A percentile compares a stretch with the other conserved stretches of the same genome.
Evolutionary conservation across 2,329 filamentous ascomycete genomes (phyloP).

Genomic region (Penicillium sp.): DNA sequence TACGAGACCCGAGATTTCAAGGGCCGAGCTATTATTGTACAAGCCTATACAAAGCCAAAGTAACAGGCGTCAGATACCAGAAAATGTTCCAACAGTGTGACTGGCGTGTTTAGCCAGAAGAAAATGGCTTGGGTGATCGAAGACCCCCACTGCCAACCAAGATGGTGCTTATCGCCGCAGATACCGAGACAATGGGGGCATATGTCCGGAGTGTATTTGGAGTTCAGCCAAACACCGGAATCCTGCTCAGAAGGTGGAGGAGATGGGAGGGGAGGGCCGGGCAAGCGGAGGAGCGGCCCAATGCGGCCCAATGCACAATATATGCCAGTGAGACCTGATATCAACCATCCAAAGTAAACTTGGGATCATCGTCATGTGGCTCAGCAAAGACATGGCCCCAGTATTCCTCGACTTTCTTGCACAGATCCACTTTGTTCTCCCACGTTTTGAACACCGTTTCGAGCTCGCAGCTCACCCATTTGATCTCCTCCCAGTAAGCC

Average conservation of each 20-base stretch:
- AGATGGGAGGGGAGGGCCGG: not conserved
- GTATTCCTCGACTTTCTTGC: constrained; percentile 34
- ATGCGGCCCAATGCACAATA: not conserved
- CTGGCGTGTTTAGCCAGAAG: not conserved
- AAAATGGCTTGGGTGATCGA: not conserved
- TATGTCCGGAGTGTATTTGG: not conserved
- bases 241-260: not conserved
- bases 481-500: constrained; percentile 44
- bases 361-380: constrained; percentile 34
- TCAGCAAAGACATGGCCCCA: constrained; percentile 39
- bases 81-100: not conserved
- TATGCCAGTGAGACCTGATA: not conserved
- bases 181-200: not conserved
- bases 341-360: constrained; percentile 30
- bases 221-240: not conserved
- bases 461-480: constrained; percentile 41
- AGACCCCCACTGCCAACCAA: not conserved
- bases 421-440: constrained; percentile 33
- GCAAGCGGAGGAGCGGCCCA: not conserved
- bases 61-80: not conserved
- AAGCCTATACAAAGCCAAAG: not conserved
- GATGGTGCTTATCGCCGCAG: not conserved
- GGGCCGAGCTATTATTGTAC: not conserved
- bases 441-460: constrained; percentile 38
- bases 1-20: not conserved